Evolutionary conservation across 108 stramenopile species (phyloP), one percentile per base, ranked within the genome.

Genomic region (Seminavis robusta): DNA sequence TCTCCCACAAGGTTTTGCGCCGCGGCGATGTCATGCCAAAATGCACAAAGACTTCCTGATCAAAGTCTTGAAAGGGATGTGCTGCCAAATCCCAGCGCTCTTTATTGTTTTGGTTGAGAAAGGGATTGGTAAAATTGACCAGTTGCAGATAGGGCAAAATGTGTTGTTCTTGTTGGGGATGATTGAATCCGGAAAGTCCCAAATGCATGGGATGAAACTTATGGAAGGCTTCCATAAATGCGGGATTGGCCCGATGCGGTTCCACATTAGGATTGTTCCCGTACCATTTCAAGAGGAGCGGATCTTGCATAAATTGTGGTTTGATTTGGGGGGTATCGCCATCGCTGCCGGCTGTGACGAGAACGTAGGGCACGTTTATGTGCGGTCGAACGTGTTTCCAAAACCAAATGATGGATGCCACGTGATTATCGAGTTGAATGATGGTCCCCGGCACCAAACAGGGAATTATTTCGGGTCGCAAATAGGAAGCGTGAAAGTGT

Each of bases 221-320:
- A 4, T 32, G 17, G 20, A 67, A 52, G 33, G 47, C 64, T 9
- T 77, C n/a, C n/a, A n/a, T n/a, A n/a, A n/a, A n/a, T n/a, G n/a
- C n/a, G n/a, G n/a, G n/a, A n/a, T n/a, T n/a, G n/a, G n/a, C n/a
- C n/a, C n/a, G n/a, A n/a, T n/a, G n/a, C n/a, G n/a, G n/a, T n/a
- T n/a, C n/a, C n/a, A n/a, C n/a, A n/a, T n/a, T n/a, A n/a, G n/a
- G n/a, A n/a, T n/a, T n/a, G n/a, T n/a, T n/a, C n/a, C n/a, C 56
- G 19, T 36, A 52, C 52, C 52, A 52, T 52, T 34, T 52, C 17
- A 52, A 16, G n/a, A 26, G 60, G n/a, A n/a, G n/a, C n/a, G n/a
- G n/a, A n/a, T n/a, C n/a, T n/a, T n/a, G n/a, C n/a, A n/a, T n/a
- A n/a, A n/a, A n/a, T n/a, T n/a, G n/a, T n/a, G n/a, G n/a, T 54